phyloP scores from a whole-genome alignment of 257 asterid genomes.

The Leonotis leonurus region DNA sequence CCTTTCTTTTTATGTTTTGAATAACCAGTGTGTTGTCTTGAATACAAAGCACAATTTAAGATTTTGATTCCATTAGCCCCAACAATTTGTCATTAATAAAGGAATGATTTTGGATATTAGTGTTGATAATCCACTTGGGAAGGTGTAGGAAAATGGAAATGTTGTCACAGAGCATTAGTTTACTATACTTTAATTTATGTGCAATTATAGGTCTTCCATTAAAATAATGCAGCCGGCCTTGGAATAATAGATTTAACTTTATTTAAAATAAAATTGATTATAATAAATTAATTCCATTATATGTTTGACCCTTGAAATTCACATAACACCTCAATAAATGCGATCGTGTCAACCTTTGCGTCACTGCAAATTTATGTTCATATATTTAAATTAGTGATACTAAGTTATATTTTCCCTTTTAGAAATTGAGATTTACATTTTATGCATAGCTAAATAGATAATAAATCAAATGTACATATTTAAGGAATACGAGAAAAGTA shows the following conservation, averaged over 20 bases:
- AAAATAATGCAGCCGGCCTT: no score
- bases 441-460: no score
- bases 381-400: no score
- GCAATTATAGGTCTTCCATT: not conserved
- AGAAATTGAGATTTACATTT: no score
- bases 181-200: not conserved
- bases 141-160: constrained; percentile 18
- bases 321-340: not conserved
- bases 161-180: constrained; percentile 21
- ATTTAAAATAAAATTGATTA: no score
- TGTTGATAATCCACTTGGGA: not conserved
- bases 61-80: not conserved
- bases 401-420: no score
- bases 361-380: no score
- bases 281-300: no score
- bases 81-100: not conserved
- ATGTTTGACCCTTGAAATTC: not conserved
- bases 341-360: not conserved
- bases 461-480: not conserved
- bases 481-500: not conserved
- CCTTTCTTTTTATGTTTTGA: no score
- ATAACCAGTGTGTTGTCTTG: not conserved
- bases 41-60: not conserved
- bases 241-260: no score
- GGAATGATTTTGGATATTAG: not conserved